Evolutionary conservation across 306 rosid genomes (phyloP), one percentile per base, ranked within the genome.

Genomic region (Vigna reflexopilosa): DNA sequence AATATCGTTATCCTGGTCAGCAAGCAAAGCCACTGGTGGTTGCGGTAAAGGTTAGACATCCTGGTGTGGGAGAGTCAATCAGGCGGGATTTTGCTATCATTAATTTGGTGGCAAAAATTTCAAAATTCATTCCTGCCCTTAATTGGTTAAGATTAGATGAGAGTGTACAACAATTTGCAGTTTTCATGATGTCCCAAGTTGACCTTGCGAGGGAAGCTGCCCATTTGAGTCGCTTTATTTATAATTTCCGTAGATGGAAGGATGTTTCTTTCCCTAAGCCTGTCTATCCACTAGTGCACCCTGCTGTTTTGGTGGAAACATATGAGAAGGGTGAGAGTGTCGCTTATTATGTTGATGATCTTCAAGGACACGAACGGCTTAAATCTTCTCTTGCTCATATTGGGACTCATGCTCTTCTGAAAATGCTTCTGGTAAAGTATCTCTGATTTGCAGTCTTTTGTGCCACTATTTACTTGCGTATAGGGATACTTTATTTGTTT

Each of bases 121-220:
- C 99, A 0, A 89, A 73, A 9, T 85, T 93, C 81, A 72, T 95
- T 77, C 99, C 99, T 28, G 88, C 98, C 16, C 90, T 95, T 42
- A 85, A 85, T 75, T 95, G 99, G 99, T 85, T 93, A 87, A 87
- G 99, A 86, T 86, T 95, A 88, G 99, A 95, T 85, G 99, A 95
- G 85, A 95, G 99, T 83, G 99, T 95, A 56, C 98, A 91, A 82
- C 99, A 95, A 85, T 95, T 94, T 92, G 96, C 94, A n/a, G 97
- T 92, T 81, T 94, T 90, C 82, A 94, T 94, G 98, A 85, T 95
- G 98, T 94, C 96, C 80, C 98, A 94, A 92, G 98, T 94, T 89
- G 98, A 94, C 84, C 97, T 94, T 83, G 98, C 98, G 1, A 89
- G 97, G 90, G 98, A 94, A 89, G 98, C 98, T 87, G 94, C 98